These are phyloP conservation scores for Evernia prunastri DNA, from an alignment of 495 filamentous ascomycete genomes.

Conservation along the genomic window DNA sequence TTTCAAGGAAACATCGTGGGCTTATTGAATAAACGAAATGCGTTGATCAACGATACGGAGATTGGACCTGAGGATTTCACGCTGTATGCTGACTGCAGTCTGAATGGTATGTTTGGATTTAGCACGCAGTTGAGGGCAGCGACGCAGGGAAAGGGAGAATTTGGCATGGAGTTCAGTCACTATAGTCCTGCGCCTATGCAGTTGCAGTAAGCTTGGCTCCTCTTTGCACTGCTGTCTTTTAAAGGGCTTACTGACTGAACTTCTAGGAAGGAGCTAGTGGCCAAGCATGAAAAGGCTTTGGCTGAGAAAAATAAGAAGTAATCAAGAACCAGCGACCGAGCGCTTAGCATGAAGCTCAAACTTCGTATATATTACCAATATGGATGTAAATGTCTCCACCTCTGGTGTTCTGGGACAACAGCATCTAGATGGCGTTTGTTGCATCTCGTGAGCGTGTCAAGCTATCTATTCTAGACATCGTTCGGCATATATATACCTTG, in stretches of 20 bases:
- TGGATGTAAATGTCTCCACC: slow-evolving; percentile 1
- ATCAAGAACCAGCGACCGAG: slow-evolving; percentile 1
- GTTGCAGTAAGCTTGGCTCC: slow-evolving; percentile 62
- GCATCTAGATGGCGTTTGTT: background rate
- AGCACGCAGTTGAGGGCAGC: slow-evolving; percentile 80
- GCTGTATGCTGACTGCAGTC: slow-evolving; percentile 82
- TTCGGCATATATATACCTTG: background rate
- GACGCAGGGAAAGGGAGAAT: slow-evolving; percentile 98
- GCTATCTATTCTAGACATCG: background rate
- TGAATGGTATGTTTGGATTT: slow-evolving; percentile 98
- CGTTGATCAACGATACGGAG: slow-evolving; percentile 92
- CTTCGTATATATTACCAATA: background rate
- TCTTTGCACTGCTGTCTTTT: background rate
- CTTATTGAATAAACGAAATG: slow-evolving; percentile 92
- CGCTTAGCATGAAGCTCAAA: background rate
- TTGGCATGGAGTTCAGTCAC: slow-evolving; percentile 97
- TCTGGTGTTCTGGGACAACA: background rate
- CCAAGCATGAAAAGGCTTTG: slow-evolving; percentile 80
- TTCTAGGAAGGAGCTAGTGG: slow-evolving; percentile 74
- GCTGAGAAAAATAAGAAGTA: slow-evolving; percentile 67
- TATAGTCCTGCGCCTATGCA: slow-evolving; percentile 83
- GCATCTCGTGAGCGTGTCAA: background rate
- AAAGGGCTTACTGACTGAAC: slow-evolving; percentile 8
- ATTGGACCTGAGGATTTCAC: slow-evolving; percentile 93
- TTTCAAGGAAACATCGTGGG: slow-evolving; percentile 97